phyloP scores from a whole-genome alignment of 2,329 filamentous ascomycete species.

The Davidsoniella australis region DNA sequence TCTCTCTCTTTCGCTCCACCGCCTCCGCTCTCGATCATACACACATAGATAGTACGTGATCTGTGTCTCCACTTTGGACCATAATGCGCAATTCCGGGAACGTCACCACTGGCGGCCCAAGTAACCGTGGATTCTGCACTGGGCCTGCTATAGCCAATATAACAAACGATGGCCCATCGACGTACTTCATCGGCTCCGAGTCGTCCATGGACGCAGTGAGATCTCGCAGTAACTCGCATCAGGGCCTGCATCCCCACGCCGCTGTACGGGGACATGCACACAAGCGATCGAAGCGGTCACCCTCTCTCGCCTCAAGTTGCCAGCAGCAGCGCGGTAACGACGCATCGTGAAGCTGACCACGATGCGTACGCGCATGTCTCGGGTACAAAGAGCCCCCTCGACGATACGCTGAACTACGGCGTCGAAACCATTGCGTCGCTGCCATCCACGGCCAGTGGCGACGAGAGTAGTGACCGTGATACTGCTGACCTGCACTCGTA shows the following conservation, averaged over 20 bases:
- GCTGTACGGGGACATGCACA: background rate
- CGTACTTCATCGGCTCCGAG: constrained; percentile 22
- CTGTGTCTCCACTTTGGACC: no score
- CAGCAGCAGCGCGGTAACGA: background rate
- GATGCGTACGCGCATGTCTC: background rate
- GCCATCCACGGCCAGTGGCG: background rate
- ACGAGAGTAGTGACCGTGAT: background rate
- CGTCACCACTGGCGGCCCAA: no score
- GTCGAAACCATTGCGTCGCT: constrained; percentile 5
- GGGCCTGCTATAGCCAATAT: no score
- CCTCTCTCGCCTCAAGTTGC: background rate
- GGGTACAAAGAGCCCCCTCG: background rate
- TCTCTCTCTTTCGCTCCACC: no score
- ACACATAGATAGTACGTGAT: no score
- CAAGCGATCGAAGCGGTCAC: background rate
- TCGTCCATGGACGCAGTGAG: constrained; percentile 3
- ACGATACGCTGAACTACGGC: constrained; percentile 3
- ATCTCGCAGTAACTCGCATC: background rate
- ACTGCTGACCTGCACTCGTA: background rate
- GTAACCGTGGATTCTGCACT: no score
- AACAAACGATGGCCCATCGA: constrained; percentile 25
- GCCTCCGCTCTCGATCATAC: no score
- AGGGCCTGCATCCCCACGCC: background rate
- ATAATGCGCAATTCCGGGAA: no score
- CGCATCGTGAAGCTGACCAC: background rate